Evolutionary conservation across 148 eudicot species (phyloP), one percentile per base, ranked within the genome.

Genomic region (Vaccinium macrocarpon): DNA sequence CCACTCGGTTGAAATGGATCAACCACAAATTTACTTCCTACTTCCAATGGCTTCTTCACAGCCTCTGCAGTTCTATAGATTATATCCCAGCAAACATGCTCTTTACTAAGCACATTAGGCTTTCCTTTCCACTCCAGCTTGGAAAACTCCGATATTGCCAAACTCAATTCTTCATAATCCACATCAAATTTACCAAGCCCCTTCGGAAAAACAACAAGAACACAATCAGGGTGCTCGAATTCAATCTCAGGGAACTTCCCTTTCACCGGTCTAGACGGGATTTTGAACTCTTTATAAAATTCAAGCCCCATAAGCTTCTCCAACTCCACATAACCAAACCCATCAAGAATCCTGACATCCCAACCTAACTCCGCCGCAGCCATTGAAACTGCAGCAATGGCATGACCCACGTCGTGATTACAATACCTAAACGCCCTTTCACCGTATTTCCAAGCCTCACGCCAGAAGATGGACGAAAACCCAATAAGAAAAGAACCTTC

Each of bases 361-460:
- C 98, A 96, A 19, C 99, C 99, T 48, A 92, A 88, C 84, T 86
- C 93, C 9, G 97, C 94, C 6, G 98, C 97, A 7, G 99, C 98
- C 85, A 94, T 88, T 5, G 95, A 76, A 56, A 96, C 93, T 4
- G 98, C 91, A 9, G 88, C 98, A 74, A 94, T 89, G 12, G 98
- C 99, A 79, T 96, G 98, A 3, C 99, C 99, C 80, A 94, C 93
- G 81, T 96, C 99, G 83, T 94, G 99, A 88, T 96, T 96, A 84
- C 99, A 96, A 85, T 96, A 93, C 93, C 99, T 90, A 89, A 93
- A 94, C 38, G 92, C 98, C 89, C 98, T 90, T 82, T 96, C 99
- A 5, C 99, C 99, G 84, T 96, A 96, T 84, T 94, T 94, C 99
- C 98, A 96, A 55, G 98, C 95, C 82, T 96, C 99, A 82, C 98